Evolutionary conservation across 352 stramenopile genomes (phyloP), one percentile per base, ranked within the genome.

Genomic region (Globisporangium radiosum): DNA sequence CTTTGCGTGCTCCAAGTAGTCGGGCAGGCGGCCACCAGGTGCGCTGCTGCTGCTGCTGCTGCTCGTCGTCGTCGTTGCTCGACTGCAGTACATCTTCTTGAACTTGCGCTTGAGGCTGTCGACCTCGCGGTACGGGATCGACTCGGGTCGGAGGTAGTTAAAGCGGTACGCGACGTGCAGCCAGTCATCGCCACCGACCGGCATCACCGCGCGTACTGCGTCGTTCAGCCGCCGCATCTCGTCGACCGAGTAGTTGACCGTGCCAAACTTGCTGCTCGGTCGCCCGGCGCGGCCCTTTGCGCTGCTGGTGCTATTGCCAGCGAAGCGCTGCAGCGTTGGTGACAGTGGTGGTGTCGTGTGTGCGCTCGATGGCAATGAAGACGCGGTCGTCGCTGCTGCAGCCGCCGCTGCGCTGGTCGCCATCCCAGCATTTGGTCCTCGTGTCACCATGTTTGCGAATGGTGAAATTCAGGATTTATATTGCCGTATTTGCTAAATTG

Each of bases 91-190:
- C 78, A 85, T 84, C 45, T 84, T 85, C 70, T 84, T 85, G 59
- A 85, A 85, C 60, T 88, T 88, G 54, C 78, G 73, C 68, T 85
- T 84, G 53, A 88, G 68, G 48, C 70, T 82, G 54, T 85, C 75
- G 52, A 82, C 75, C 52, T 85, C 75, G 39, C 75, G 69, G 69
- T 83, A 82, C 61, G 75, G 75, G 44, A 85, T 82, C 47, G 71
- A 76, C 64, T 82, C 75, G 42, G 75, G 75, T 1, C 75, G 75
- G 65, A 81, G 63, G 62, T 81, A 84, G 62, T 88, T 88, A 60
- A 85, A 88, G 48, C 81, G 68, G 62, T 83, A 82, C 15, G 73
- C 78, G 9, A 88, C 78, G 57, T 79, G 73, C 59, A 88, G 67
- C 78, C 78, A 88, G 54, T 85, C 78, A 7, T 85, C 78, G 39